Conservation (phyloP, 225 moss, liverwort and hornwort species). For the Polytrichum formosum region DNA sequence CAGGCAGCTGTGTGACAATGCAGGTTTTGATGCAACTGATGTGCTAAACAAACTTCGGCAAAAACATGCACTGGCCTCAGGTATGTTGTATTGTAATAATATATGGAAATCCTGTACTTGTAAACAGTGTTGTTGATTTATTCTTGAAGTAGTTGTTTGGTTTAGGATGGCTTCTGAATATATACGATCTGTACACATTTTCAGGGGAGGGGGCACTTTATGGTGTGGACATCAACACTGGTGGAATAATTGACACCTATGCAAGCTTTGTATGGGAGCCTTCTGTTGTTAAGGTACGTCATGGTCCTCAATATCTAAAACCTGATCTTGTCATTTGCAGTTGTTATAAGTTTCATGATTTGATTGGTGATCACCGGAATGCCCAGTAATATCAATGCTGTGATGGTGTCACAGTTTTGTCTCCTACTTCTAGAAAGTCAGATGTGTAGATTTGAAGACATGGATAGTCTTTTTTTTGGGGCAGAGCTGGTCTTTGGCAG, state of each 20-base stretch:
- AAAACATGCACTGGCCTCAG: conserved; percentile 83
- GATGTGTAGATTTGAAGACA: no score
- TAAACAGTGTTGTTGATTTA: no score
- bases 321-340: no score
- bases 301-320: not conserved
- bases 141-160: no score
- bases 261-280: conserved; percentile 94
- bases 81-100: conserved; percentile 18
- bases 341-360: no score
- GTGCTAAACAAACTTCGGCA: conserved; percentile 96
- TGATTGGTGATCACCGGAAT: no score
- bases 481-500: conserved; percentile 2
- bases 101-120: no score
- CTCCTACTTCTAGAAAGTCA: no score
- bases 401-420: no score
- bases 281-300: conserved; percentile 78
- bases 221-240: conserved; percentile 89
- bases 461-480: not conserved
- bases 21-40: conserved; percentile 98
- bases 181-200: conserved; percentile 1
- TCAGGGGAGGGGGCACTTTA: conserved; percentile 84
- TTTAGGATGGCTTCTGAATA: not conserved
- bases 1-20: conserved; percentile 96
- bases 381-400: no score
- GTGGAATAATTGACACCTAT: conserved; percentile 86